Base-by-base conservation (phyloP, 129 eudicot species). In the Logfia minima region DNA sequence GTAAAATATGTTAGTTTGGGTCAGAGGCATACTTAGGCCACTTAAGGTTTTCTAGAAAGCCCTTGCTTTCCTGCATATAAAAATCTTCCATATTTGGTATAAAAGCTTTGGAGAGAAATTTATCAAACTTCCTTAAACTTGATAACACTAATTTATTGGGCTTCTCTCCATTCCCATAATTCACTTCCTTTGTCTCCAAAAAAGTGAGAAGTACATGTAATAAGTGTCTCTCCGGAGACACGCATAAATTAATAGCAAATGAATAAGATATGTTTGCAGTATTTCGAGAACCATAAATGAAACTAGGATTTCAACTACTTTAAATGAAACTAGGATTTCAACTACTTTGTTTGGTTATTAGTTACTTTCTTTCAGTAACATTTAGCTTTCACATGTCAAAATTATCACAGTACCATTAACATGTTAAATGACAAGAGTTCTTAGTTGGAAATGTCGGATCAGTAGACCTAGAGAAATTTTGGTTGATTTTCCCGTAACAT, bases 11-110 rank as follows among this genome's bases (percentile, higher is more conserved):
- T 72, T 72, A 10, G 66, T 72, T 32, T 72, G 5, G 10, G 77
- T 32, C 63, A 18, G 19, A 9, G 21, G 22, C 52, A 29, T 71
- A 55, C 19, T n/a, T 59, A 37, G 59, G n/a, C 21, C 8, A 62
- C 29, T 26, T 26, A 62, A 75, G 28, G 41, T 17, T 39, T 18
- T 13, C 62, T 62, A 18, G 45, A 75, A 41, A 75, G 61, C 71
- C 14, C 45, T 43, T 41, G 58, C 22, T 23, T 75, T 75, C 35
- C 14, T 2, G 56, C 62, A 11, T 26, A 3, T 18, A 8, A 2
- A 63, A 41, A 62, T 75, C 11, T 75, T 41, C 21, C 26, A 75
- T 32, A 37, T 75, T 23, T 16, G 13, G 70, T 17, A 62, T 9
- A 3, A 24, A 23, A 60, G 69, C 21, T 61, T 39, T 26, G 43